Conservation (phyloP, 345 rosid species). For the Pistacia vera region DNA sequence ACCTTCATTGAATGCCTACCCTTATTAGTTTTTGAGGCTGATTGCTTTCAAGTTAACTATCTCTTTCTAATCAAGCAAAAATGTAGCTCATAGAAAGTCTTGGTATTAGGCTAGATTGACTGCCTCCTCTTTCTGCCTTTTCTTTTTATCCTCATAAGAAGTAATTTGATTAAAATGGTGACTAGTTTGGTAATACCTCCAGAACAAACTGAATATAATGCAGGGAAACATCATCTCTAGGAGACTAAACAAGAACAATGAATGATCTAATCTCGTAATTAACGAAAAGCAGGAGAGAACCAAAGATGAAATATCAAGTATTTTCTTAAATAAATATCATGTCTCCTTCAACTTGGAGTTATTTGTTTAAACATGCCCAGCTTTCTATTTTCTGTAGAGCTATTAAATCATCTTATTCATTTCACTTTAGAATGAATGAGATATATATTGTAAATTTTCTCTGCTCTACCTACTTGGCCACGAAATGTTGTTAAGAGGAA, state of each 20-base stretch:
- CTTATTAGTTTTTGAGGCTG: background rate
- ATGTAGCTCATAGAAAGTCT: background rate
- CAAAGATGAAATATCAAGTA: background rate
- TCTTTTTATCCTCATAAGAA: background rate
- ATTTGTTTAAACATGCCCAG: background rate
- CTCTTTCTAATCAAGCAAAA: background rate
- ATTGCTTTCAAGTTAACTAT: background rate
- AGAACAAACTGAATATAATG: background rate
- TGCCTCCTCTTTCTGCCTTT: background rate
- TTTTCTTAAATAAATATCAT: background rate
- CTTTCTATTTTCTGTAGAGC: background rate
- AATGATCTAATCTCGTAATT: background rate
- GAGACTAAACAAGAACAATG: background rate
- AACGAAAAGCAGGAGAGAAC: background rate
- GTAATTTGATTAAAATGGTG: background rate
- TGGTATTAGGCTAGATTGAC: background rate
- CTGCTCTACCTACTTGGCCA: background rate
- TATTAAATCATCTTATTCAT: background rate
- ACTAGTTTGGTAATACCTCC: background rate
- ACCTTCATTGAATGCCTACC: background rate
- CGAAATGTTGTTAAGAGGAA: background rate
- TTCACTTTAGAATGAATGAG: background rate
- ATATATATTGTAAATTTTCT: background rate
- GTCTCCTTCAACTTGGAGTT: background rate
- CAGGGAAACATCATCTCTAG: background rate